Evolutionary conservation across 2,329 filamentous ascomycete species (phyloP).

Genomic region (Periconia sp.): DNA sequence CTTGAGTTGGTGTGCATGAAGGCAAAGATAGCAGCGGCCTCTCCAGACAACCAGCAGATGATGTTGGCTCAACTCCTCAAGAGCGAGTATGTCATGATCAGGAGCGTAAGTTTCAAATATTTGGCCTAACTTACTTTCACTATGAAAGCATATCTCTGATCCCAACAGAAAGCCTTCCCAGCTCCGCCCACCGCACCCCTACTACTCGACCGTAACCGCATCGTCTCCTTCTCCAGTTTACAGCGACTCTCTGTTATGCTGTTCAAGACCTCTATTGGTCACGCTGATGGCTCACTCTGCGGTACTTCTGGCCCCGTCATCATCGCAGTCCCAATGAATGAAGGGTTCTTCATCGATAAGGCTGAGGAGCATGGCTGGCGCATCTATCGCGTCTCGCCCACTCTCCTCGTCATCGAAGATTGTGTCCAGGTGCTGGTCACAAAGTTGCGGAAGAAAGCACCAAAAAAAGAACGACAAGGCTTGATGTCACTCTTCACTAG

Average conservation of each 20-base stretch:
- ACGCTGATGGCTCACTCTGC: not conserved
- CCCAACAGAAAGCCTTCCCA: not conserved
- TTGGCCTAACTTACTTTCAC: not conserved
- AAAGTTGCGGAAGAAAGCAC: not conserved
- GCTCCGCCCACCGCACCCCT: not conserved
- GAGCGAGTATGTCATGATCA: not conserved
- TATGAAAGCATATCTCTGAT: no score
- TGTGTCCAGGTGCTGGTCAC: not conserved
- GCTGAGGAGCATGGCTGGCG: not conserved
- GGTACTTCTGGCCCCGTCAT: not conserved
- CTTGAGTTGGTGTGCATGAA: not conserved
- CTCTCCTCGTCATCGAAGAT: not conserved
- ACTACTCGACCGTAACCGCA: not conserved
- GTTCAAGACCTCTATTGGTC: not conserved
- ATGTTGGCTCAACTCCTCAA: not conserved
- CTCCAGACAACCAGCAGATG: not conserved
- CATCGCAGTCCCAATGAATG: not conserved
- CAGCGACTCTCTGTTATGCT: slow-evolving; percentile 1
- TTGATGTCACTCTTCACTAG: no score
- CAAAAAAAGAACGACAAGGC: not conserved
- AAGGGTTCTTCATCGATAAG: not conserved
- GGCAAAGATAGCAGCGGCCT: not conserved
- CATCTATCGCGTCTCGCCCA: not conserved
- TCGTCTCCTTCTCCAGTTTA: slow-evolving; percentile 1
- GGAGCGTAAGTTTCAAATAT: not conserved